These are phyloP conservation scores for Phialophora tarda DNA, from an alignment of 2,329 filamentous ascomycete genomes.

Conservation along the genomic window DNA sequence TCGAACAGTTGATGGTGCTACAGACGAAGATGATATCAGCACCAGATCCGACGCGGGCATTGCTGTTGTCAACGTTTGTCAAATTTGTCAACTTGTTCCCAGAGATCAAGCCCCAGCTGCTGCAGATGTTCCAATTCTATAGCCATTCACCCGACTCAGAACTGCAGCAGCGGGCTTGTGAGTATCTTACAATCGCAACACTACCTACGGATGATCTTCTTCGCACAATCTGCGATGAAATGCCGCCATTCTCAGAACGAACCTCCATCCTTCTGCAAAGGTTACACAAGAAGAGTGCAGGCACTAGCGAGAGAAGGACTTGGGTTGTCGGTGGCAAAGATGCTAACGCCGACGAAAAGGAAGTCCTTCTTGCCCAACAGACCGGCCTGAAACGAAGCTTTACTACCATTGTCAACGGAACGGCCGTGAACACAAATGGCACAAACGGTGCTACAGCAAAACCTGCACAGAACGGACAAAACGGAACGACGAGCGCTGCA, in stretches of 20 bases:
- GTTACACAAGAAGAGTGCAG: conserved; percentile 91
- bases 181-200: conserved; percentile 85
- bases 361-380: conserved; percentile 79
- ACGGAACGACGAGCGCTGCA: conserved; percentile 55
- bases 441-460: conserved; percentile 46
- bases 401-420: conserved; percentile 60
- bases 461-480: conserved; percentile 24
- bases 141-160: conserved; percentile 95
- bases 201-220: conserved; percentile 89
- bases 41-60: conserved; percentile 86
- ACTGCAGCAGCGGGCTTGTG: conserved; percentile 92
- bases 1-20: conserved; percentile 93
- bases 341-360: conserved; percentile 79
- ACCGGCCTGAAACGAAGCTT: conserved; percentile 86
- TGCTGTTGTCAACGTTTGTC: conserved; percentile 93
- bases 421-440: conserved; percentile 45
- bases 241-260: conserved; percentile 96
- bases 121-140: conserved; percentile 88
- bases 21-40: conserved; percentile 88
- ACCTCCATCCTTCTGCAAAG: conserved; percentile 89
- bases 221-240: conserved; percentile 94
- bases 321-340: conserved; percentile 98
- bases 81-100: conserved; percentile 99
- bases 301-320: conserved; percentile 91
- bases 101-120: conserved; percentile 93